Evolutionary conservation across 345 rosid species (phyloP), one percentile per base, ranked within the genome.

Genomic region (Xanthoceras sorbifolium): DNA sequence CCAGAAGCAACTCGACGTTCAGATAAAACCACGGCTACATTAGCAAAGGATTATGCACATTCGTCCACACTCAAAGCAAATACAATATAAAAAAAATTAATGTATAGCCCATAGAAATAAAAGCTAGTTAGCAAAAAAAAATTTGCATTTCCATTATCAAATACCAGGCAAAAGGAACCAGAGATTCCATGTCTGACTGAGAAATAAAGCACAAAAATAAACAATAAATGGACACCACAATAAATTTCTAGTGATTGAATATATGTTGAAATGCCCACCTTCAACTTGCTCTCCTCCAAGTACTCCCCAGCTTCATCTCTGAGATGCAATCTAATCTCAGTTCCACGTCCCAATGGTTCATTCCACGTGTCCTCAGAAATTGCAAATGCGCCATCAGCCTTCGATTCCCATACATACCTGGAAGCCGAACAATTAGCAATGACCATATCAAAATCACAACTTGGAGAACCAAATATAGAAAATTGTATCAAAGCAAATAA

Each of bases 321-420:
- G 62, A 96, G 95, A 80, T 96, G 98, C 77, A 96, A 73, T 84
- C 90, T 92, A 78, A 96, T 92, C 87, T 96, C 99, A 71, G 99
- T 96, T 79, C 99, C 99, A 71, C 98, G 97, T 70, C 97, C 98
- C 40, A 96, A 80, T 32, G 97, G 93, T 48, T 96, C 99, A 79
- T 96, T 96, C 99, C 99, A 96, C 15, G 95, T 90, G 71, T 96
- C 99, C 88, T 96, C 98, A 0, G 99, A 93, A 71, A 96, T 90
- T 60, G 99, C 97, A 79, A 96, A 96, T 76, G 97, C 97, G 61
- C 99, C 99, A 64, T 96, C 98, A 77, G 99, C 98, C 85, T 91
- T 96, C 44, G 99, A 96, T 82, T 96, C 99, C 99, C 99, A 96
- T 3, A 96, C 94, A 76, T 93, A 82, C 88, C 99, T 96, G 77